A percentile compares a stretch with the other conserved stretches of the same genome.
phyloP scores from a whole-genome alignment of 345 rosid genomes.

The Cardiospermum halicacabum region DNA sequence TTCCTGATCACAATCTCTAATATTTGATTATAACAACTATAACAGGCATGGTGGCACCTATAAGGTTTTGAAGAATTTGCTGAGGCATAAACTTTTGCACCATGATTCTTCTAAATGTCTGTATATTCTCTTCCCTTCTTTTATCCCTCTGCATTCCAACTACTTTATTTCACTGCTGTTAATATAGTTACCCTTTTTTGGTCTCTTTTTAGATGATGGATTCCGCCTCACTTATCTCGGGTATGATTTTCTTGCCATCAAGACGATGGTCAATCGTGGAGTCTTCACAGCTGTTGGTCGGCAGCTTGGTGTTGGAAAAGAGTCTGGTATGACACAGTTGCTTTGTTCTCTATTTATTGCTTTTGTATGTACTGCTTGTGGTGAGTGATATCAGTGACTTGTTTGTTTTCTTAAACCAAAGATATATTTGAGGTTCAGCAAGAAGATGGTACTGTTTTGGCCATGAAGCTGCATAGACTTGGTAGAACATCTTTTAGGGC shows the following conservation, averaged over 20 bases:
- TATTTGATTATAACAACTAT: too few relatives aligned
- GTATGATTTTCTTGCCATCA: slow-evolving; percentile 91
- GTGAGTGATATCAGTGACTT: not conserved
- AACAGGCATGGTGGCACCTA: slow-evolving; percentile 86
- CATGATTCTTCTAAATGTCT: slow-evolving; percentile 87
- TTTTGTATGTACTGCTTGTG: too few relatives aligned
- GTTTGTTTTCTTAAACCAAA: slow-evolving; percentile 25
- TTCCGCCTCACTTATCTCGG: slow-evolving; percentile 93
- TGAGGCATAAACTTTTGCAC: slow-evolving; percentile 80
- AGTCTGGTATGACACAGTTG: slow-evolving; percentile 77
- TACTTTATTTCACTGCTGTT: too few relatives aligned
- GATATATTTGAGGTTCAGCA: slow-evolving; percentile 89
- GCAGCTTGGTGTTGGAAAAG: slow-evolving; percentile 93
- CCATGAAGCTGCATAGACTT: slow-evolving; percentile 90
- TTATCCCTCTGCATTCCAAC: too few relatives aligned
- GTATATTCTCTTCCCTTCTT: slow-evolving; percentile 16
- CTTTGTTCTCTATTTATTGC: too few relatives aligned
- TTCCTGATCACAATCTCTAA: not conserved
- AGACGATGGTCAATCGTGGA: slow-evolving; percentile 85
- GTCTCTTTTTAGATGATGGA: slow-evolving; percentile 63
- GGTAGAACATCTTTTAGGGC: slow-evolving; percentile 96
- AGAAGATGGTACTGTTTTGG: slow-evolving; percentile 85
- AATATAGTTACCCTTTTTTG: too few relatives aligned
- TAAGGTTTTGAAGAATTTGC: slow-evolving; percentile 86
- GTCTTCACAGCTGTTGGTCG: slow-evolving; percentile 76